Conservation (phyloP, 805 yeast species). For the Lipomyces sp. region DNA sequence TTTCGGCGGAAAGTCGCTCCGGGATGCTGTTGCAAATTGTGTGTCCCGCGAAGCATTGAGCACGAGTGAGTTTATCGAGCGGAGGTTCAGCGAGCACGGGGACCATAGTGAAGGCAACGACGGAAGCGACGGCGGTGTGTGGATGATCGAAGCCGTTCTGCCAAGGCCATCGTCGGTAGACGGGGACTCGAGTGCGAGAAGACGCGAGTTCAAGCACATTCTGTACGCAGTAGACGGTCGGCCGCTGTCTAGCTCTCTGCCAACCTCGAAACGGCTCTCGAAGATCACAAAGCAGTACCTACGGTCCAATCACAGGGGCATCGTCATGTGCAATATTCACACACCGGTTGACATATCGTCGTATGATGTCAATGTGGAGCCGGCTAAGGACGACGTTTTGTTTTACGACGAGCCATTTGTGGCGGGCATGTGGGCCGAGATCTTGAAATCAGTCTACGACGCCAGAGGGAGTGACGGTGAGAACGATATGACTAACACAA, state of each 20-base stretch:
- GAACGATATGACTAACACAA: not conserved
- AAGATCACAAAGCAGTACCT: constrained; percentile 54
- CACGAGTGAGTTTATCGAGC: constrained; percentile 5
- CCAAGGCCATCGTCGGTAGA: constrained; percentile 3
- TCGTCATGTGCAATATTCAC: constrained; percentile 64
- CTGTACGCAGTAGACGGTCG: constrained; percentile 68
- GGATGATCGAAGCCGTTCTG: constrained; percentile 18
- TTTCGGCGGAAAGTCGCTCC: constrained; percentile 9
- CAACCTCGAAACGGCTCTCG: constrained; percentile 38
- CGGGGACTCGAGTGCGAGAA: not conserved
- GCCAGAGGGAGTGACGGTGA: not conserved
- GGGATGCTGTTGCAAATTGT: constrained; percentile 10
- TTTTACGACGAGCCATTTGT: constrained; percentile 74
- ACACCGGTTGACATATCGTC: constrained; percentile 48
- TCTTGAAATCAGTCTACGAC: constrained; percentile 9
- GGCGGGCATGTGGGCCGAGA: constrained; percentile 43
- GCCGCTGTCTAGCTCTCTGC: constrained; percentile 66
- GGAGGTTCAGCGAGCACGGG: not conserved
- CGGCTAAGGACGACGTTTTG: constrained; percentile 77
- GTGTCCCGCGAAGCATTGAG: constrained; percentile 12
- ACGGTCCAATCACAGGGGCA: constrained; percentile 59
- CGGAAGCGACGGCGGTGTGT: constrained; percentile 3
- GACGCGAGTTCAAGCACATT: constrained; percentile 13
- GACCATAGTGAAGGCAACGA: too few relatives aligned
- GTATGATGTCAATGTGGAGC: constrained; percentile 82